Base-by-base conservation (phyloP, 768 basidiomycete species). In the Punctularia strigosozonata region DNA sequence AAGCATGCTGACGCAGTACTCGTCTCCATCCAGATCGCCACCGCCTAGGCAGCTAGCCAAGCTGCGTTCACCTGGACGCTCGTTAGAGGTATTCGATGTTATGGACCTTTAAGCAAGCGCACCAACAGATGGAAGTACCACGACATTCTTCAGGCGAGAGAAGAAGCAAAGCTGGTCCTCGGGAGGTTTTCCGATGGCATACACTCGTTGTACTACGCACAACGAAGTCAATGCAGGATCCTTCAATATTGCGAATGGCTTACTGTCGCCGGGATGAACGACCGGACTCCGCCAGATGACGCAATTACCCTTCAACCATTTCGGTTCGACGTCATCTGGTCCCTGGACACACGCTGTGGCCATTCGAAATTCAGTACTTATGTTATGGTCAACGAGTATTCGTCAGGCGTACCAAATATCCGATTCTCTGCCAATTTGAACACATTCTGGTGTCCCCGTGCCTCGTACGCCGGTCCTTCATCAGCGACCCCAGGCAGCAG, bases 401-500 rank as follows among this genome's bases (percentile, higher is more conserved):
- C n/a, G n/a, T n/a, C n/a, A n/a, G n/a, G n/a, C 66, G 32, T 46
- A 81, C 84, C 83, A 44, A 75, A 88, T 3, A 89, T 77, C 45
- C 80, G 61, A 1, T 70, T 73, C 43, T 68, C 65, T 4, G 57
- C 54, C 12, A 88, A 57, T 24, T 52, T 61, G 50, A 64, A 79
- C 2, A 81, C 69, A 44, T 80, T 66, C 25, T 68, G 50, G 38
- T 58, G 50, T 1, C 77, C 77, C n/a, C 54, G 59, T 6, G 53
- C 38, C 17, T 51, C 52, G 44, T 84, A 83, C 0, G 77, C 73
- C 0, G 77, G 74, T 0, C 84, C 84, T 56, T 89, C 84, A 48
- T 91, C 88, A 3, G 84, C 80, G 6, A 90, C 71, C 1, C 89
- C 88, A 8, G 88, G 81, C 1, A 91, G 65, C 20, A 77, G 64